phyloP scores from a whole-genome alignment of 2,329 filamentous ascomycete genomes.

The Dothiorella sarmentorum region DNA sequence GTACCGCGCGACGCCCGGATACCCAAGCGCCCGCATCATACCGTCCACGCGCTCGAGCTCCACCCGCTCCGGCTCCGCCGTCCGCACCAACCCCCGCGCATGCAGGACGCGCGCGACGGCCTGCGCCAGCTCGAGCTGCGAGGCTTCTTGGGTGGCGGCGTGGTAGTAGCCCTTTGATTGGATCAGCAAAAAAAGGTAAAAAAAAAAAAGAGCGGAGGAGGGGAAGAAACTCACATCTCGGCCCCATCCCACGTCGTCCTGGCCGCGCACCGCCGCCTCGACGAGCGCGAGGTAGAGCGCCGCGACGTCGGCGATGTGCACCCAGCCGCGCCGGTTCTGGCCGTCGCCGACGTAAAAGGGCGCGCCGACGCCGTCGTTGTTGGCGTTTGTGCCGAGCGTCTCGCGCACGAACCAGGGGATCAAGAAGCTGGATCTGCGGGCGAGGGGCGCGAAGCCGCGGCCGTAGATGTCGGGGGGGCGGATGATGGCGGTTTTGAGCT shows the following conservation, averaged over 20 bases:
- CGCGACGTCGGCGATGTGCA: slow-evolving; percentile 61
- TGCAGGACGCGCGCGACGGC: slow-evolving; percentile 40
- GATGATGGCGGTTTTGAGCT: slow-evolving; percentile 46
- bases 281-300: slow-evolving; percentile 53
- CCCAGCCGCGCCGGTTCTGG: slow-evolving; percentile 53
- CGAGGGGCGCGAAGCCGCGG: slow-evolving; percentile 54
- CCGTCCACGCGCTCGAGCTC: slow-evolving; percentile 45
- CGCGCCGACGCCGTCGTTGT: slow-evolving; percentile 38
- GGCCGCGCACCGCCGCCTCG: slow-evolving; percentile 47
- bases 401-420: slow-evolving; percentile 50
- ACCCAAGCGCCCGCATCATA: slow-evolving; percentile 23
- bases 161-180: slow-evolving; percentile 63
- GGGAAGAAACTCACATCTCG: background rate
- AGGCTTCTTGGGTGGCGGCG: slow-evolving; percentile 58
- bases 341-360: slow-evolving; percentile 51
- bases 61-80: slow-evolving; percentile 36
- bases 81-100: slow-evolving; percentile 51
- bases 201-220: background rate
- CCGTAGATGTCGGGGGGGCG: slow-evolving; percentile 65
- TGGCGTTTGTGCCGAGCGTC: slow-evolving; percentile 39
- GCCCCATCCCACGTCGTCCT: background rate
- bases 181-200: slow-evolving; percentile 20
- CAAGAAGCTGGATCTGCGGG: slow-evolving; percentile 53
- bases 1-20: slow-evolving; percentile 45
- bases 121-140: slow-evolving; percentile 59